These are phyloP conservation scores for Amyloporia xantha DNA, from an alignment of 768 basidiomycete genomes.

Conservation along the genomic window DNA sequence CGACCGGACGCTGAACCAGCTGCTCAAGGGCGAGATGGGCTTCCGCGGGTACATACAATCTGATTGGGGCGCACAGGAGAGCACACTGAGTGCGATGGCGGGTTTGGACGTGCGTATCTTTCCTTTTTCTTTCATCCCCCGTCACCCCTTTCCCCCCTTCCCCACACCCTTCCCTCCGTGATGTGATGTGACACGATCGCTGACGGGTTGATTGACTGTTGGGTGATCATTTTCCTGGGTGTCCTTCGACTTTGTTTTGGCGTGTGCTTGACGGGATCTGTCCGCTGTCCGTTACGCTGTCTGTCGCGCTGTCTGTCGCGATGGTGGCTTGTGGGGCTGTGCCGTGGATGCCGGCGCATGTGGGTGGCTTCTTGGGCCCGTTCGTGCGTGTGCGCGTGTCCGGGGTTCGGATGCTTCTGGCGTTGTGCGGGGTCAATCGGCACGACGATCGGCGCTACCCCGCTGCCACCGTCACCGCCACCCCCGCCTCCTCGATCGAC, in stretches of 20 bases:
- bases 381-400: too few relatives aligned
- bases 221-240: neutral
- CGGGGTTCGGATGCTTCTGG: too few relatives aligned
- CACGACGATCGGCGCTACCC: too few relatives aligned
- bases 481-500: too few relatives aligned
- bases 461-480: too few relatives aligned
- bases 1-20: constrained; percentile 59
- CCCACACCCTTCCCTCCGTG: too few relatives aligned
- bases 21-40: constrained; percentile 70
- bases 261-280: neutral
- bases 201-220: neutral
- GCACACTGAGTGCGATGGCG: constrained; percentile 51
- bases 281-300: neutral
- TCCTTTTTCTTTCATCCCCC: too few relatives aligned
- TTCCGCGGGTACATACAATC: constrained; percentile 78
- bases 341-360: too few relatives aligned
- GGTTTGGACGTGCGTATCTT: constrained; percentile 53
- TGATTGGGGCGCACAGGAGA: constrained; percentile 64
- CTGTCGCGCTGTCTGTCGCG: too few relatives aligned
- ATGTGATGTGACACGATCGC: neutral
- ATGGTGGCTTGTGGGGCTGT: too few relatives aligned
- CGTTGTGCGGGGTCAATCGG: too few relatives aligned
- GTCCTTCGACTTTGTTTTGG: neutral
- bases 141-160: constrained; percentile 1
- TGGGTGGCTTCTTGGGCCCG: too few relatives aligned